phyloP scores from a whole-genome alignment of 2,329 filamentous ascomycete species.

The Claviceps maximensis region DNA sequence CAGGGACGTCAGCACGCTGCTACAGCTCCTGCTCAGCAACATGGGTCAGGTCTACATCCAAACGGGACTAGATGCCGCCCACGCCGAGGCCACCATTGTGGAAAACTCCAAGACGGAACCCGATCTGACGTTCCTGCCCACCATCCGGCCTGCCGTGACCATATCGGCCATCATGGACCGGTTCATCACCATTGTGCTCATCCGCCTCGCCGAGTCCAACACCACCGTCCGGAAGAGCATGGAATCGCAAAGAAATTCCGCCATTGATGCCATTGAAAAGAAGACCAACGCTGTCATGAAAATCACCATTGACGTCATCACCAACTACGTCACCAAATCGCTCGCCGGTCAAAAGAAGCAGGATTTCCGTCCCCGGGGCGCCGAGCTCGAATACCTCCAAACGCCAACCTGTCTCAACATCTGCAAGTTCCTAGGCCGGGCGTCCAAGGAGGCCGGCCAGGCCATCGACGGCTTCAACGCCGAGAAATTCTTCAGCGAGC shows the following conservation, averaged over 20 bases:
- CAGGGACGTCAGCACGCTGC: conserved; percentile 78
- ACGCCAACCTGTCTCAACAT: conserved; percentile 75
- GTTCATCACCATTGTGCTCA: conserved; percentile 79
- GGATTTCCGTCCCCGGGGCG: conserved; percentile 80
- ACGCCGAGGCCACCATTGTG: conserved; percentile 60
- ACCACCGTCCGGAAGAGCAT: conserved; percentile 82
- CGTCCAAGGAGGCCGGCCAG: conserved; percentile 47
- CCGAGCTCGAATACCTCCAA: conserved; percentile 66
- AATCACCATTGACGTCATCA: conserved; percentile 48
- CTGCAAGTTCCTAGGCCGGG: conserved; percentile 62
- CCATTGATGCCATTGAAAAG: conserved; percentile 67
- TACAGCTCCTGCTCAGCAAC: conserved; percentile 70
- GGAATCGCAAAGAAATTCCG: conserved; percentile 65
- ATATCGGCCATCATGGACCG: conserved; percentile 89
- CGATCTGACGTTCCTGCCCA: conserved; percentile 70
- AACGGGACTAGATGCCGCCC: conserved; percentile 53
- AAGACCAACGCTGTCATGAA: conserved; percentile 56
- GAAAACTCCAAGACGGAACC: conserved; percentile 75
- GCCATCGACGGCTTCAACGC: conserved; percentile 77
- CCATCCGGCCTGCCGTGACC: conserved; percentile 67
- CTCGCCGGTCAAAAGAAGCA: conserved; percentile 71
- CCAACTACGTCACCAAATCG: conserved; percentile 63
- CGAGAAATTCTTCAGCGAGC: conserved; percentile 67
- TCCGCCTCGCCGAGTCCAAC: conserved; percentile 79
- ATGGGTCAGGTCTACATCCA: conserved; percentile 76